Evolutionary conservation across 2,329 filamentous ascomycete species (phyloP).

Genomic region (Botrytis medusae): DNA sequence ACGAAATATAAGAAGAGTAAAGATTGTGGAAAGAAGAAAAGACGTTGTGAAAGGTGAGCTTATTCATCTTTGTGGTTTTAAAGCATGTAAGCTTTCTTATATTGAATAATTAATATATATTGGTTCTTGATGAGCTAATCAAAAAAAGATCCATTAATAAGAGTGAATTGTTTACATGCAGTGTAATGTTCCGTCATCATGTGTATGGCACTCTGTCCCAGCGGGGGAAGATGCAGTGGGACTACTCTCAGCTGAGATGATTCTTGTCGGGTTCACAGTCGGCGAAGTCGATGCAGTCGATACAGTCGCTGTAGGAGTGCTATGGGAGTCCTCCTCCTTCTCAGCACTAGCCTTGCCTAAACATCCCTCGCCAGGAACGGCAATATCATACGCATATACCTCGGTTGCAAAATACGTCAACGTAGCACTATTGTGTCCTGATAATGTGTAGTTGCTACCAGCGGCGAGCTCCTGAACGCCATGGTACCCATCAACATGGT

Average conservation of each 20-base stretch:
- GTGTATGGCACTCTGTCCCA: conserved; percentile 1
- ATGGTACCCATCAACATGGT: conserved; percentile 60
- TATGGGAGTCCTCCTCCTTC: neutral
- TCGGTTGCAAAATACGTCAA: conserved; percentile 70
- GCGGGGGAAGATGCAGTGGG: neutral
- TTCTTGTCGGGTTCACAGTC: neutral
- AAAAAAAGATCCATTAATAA: neutral
- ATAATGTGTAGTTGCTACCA: conserved; percentile 47
- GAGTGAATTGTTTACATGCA: neutral
- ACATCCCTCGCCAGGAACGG: conserved; percentile 46
- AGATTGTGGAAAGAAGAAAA: neutral
- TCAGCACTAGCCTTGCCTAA: neutral
- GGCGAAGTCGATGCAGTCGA: neutral
- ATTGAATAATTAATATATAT: neutral
- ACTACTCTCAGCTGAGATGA: neutral
- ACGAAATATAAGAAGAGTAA: neutral
- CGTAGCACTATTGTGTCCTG: conserved; percentile 58
- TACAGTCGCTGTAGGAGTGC: neutral
- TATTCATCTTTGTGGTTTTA: neutral
- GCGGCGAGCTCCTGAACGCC: conserved; percentile 54
- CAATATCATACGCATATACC: conserved; percentile 64
- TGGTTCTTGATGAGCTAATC: neutral
- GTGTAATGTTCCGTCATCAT: conserved; percentile 1
- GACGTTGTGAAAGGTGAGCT: neutral
- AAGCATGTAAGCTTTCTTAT: too few species aligned